Evolutionary conservation across 257 asterid species (phyloP), one percentile per base, ranked within the genome.

Genomic region (Solanum sitiens): DNA sequence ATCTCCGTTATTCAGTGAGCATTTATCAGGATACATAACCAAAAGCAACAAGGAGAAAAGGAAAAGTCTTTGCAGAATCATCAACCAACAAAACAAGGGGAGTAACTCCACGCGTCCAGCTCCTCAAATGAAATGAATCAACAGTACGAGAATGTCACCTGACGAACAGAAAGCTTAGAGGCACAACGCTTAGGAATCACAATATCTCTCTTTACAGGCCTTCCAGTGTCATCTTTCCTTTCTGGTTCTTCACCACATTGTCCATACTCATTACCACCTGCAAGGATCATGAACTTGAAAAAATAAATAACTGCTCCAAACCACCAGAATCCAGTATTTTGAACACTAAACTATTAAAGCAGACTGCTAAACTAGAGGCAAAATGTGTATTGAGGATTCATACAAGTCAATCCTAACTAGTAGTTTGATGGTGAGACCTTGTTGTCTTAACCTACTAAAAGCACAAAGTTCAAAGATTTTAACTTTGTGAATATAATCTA

Each of bases 201-300:
- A 89, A 96, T 97, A 92, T 97, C 99, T 90, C 99, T 95, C 91
- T 96, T 93, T 86, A 96, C 94, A 61, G 96, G 98, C 89, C 91
- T 93, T 68, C 98, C 98, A 2, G 95, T 93, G 89, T 94, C 98
- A 89, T 93, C 98, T 93, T 93, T 95, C 87, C 98, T 94, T 92
- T 96, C 99, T n/a, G 99, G 96, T 83, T 97, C 99, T 93, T 95
- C 99, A 85, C 99, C 99, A 90, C 99, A 97, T 91, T 97, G 99
- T 53, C 99, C 99, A 76, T 97, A 97, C 92, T 97, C 99, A 87
- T 97, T 97, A 87, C 99, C 99, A 80, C 99, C 99, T 97, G 91
- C 89, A 91, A 74, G 68, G 85, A 4, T 30, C 85, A 82, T 30
- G 45, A 82, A 30, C 70, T 50, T 82, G 70, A 82, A 50, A 82